phyloP scores from a whole-genome alignment of 768 basidiomycete species.

The Amanita rimosa region DNA sequence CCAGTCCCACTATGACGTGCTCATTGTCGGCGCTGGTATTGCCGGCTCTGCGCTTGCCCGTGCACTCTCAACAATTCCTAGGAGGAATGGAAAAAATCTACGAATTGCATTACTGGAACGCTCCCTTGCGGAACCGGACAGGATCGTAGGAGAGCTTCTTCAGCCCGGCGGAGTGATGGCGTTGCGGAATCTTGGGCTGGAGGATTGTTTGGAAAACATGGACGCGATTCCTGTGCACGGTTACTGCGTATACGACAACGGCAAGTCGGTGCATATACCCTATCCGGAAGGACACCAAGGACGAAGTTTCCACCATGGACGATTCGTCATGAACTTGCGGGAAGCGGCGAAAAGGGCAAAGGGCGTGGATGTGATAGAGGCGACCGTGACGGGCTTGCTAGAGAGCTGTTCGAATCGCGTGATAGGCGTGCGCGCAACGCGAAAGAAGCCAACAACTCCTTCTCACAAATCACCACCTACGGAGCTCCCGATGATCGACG shows the following conservation, averaged over 20 bases:
- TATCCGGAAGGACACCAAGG: constrained; percentile 72
- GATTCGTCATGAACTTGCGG: constrained; percentile 74
- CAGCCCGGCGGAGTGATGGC: constrained; percentile 87
- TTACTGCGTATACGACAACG: constrained; percentile 69
- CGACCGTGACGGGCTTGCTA: constrained; percentile 68
- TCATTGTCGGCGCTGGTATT: constrained; percentile 89
- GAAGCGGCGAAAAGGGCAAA: constrained; percentile 45
- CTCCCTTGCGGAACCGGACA: constrained; percentile 85
- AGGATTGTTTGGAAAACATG: constrained; percentile 70
- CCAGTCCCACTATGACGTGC: constrained; percentile 45
- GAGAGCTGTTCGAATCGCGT: constrained; percentile 41
- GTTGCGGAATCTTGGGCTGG: constrained; percentile 68
- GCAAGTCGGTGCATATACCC: constrained; percentile 73
- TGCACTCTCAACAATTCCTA: constrained; percentile 55
- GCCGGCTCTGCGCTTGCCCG: constrained; percentile 84
- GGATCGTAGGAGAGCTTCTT: constrained; percentile 94
- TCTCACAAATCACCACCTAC: not conserved
- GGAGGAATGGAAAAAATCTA: constrained; percentile 37
- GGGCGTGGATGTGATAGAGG: constrained; percentile 77
- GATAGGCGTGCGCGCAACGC: constrained; percentile 56
- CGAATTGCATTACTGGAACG: constrained; percentile 83
- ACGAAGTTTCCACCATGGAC: constrained; percentile 88
- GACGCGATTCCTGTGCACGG: constrained; percentile 77
- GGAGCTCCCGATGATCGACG: not conserved
- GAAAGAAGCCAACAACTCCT: constrained; percentile 17